Evolutionary conservation across 225 moss, liverwort and hornwort genomes (phyloP).

Genomic region (Ulota crispa): DNA sequence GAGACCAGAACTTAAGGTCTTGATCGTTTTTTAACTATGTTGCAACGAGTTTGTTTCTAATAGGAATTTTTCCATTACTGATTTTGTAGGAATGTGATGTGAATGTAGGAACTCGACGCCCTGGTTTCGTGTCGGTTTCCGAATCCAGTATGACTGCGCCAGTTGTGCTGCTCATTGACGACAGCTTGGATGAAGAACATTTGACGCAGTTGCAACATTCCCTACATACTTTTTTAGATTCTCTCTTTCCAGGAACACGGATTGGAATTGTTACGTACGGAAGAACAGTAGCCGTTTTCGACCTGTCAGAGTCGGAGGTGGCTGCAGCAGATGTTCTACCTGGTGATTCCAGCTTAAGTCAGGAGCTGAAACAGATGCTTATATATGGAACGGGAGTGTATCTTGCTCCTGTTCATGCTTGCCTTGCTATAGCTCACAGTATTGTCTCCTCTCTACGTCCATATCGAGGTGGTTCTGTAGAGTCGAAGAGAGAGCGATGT

Average conservation of each 20-base stretch:
- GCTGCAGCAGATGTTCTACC: slow-evolving; percentile 97
- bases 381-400: slow-evolving; percentile 99
- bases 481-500: slow-evolving; percentile 84
- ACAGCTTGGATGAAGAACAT: slow-evolving; percentile 86
- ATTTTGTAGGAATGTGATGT: slow-evolving; percentile 17
- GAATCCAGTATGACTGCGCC: slow-evolving; percentile 95
- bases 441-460: slow-evolving; percentile 88
- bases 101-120: slow-evolving; percentile 70
- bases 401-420: slow-evolving; percentile 92
- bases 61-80: neutral
- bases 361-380: slow-evolving; percentile 88
- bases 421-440: slow-evolving; percentile 75
- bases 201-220: slow-evolving; percentile 83
- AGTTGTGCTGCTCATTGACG: slow-evolving; percentile 84
- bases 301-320: slow-evolving; percentile 74
- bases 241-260: slow-evolving; percentile 72
- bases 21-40: neutral
- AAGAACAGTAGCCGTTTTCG: slow-evolving; percentile 82
- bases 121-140: slow-evolving; percentile 91
- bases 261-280: slow-evolving; percentile 89
- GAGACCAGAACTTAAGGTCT: neutral
- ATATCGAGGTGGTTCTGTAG: slow-evolving; percentile 73
- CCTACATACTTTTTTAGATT: slow-evolving; percentile 84
- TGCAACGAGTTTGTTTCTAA: neutral
- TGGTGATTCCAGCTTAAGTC: slow-evolving; percentile 70